Evolutionary conservation across 1,284 basidiomycete species (phyloP).

Genomic region (Cutaneotrichosporon sp.): DNA sequence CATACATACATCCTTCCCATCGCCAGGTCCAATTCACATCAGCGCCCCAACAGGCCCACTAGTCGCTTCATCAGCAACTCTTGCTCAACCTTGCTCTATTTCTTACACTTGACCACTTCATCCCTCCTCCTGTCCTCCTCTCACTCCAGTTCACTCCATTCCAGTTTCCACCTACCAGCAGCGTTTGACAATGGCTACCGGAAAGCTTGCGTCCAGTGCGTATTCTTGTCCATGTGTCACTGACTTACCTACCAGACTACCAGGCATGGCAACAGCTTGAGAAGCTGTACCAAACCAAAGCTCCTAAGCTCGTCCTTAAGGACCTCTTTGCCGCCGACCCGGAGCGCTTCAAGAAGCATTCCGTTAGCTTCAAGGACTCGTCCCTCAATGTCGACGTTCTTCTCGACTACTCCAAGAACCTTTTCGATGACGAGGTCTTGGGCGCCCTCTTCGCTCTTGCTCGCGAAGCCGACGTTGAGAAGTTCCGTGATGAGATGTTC

Average conservation of each 20-base stretch:
- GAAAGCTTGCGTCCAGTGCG: conserved; percentile 42
- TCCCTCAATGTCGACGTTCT: conserved; percentile 69
- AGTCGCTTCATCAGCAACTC: too few relatives aligned
- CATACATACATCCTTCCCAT: too few relatives aligned
- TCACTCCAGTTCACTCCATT: not conserved
- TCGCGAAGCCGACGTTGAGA: conserved; percentile 79
- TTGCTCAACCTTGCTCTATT: too few relatives aligned
- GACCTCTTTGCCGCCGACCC: conserved; percentile 89
- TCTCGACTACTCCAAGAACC: conserved; percentile 95
- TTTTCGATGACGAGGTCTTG: conserved; percentile 82
- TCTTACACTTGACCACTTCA: too few relatives aligned
- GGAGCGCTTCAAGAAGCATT: conserved; percentile 76
- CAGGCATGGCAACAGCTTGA: conserved; percentile 87
- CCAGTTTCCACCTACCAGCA: not conserved
- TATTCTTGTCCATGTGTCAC: not conserved
- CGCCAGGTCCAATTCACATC: too few relatives aligned
- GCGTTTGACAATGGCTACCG: conserved; percentile 41
- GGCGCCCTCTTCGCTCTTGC: conserved; percentile 71
- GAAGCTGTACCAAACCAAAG: conserved; percentile 70
- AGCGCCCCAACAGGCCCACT: too few relatives aligned
- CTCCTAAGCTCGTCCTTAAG: conserved; percentile 72
- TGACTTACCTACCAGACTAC: conserved; percentile 59
- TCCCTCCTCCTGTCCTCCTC: not conserved
- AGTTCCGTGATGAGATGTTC: conserved; percentile 88
- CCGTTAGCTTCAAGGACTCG: conserved; percentile 65